These are phyloP conservation scores for Rhizopogon salebrosus DNA, from an alignment of 768 basidiomycete genomes.

Conservation along the genomic window DNA sequence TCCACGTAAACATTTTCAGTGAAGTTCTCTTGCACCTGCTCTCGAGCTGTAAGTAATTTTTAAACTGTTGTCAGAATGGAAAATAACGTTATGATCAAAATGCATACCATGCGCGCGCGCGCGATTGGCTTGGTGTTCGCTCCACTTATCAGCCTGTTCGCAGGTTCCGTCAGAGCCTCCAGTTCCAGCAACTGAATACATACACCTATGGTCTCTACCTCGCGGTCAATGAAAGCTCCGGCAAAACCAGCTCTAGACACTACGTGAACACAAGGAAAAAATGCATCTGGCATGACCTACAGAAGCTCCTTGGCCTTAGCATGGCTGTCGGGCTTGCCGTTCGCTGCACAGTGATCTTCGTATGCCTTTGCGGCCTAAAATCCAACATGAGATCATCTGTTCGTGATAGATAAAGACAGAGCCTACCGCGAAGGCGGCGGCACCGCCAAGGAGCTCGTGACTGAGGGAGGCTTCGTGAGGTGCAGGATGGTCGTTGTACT, in stretches of 20 bases:
- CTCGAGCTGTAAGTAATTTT: background rate
- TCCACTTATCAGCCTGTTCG: background rate
- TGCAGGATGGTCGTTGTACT: background rate
- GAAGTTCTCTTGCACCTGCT: background rate
- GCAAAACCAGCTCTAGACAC: slow-evolving; percentile 1
- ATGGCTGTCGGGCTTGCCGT: slow-evolving; percentile 4
- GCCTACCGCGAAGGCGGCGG: slow-evolving; percentile 8
- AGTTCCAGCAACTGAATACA: background rate
- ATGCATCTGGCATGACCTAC: background rate
- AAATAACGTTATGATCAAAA: background rate
- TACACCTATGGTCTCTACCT: slow-evolving; percentile 9
- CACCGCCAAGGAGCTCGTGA: slow-evolving; percentile 4
- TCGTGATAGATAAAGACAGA: too few relatives aligned
- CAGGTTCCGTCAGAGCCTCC: background rate
- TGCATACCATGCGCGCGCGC: background rate
- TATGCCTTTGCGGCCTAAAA: slow-evolving; percentile 9
- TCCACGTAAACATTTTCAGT: background rate
- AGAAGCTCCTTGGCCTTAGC: slow-evolving; percentile 9
- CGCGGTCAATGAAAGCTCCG: slow-evolving; percentile 7
- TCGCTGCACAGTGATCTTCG: slow-evolving; percentile 2
- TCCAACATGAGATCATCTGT: background rate
- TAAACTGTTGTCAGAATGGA: background rate
- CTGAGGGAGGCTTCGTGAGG: background rate
- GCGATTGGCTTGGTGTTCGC: background rate
- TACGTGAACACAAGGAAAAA: background rate